These are phyloP conservation scores for Exophiala sideris DNA, from an alignment of 2,329 filamentous ascomycete species.

Conservation along the genomic window DNA sequence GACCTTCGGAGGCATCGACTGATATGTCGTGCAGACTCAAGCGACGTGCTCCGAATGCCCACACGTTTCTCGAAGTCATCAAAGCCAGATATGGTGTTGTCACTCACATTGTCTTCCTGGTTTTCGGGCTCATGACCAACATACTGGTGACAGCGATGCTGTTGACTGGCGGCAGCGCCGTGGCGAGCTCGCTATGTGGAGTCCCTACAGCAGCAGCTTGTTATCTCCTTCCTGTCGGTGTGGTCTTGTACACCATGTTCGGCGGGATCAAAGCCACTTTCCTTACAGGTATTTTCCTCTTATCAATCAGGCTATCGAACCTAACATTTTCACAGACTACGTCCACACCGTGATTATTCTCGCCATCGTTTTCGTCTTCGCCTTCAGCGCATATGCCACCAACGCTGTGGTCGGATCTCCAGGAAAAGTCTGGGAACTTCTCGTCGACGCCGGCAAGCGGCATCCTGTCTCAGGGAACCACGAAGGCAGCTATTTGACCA, in stretches of 20 bases:
- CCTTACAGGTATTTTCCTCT: slow-evolving; percentile 54
- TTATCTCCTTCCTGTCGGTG: slow-evolving; percentile 76
- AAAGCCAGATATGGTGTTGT: slow-evolving; percentile 70
- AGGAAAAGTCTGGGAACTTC: slow-evolving; percentile 70
- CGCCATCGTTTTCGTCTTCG: slow-evolving; percentile 80
- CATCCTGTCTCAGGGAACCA: slow-evolving; percentile 80
- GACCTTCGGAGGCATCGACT: slow-evolving; percentile 54
- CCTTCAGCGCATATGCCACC: slow-evolving; percentile 76
- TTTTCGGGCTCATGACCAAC: slow-evolving; percentile 80
- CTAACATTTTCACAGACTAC: slow-evolving; percentile 64
- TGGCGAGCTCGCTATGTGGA: slow-evolving; percentile 67
- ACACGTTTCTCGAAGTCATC: slow-evolving; percentile 80
- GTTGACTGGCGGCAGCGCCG: slow-evolving; percentile 76
- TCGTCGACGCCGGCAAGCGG: slow-evolving; percentile 62
- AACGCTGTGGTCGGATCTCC: slow-evolving; percentile 71
- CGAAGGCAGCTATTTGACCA: slow-evolving; percentile 79
- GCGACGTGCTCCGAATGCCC: slow-evolving; percentile 79
- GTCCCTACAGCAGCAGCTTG: slow-evolving; percentile 77
- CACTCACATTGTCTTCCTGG: slow-evolving; percentile 74
- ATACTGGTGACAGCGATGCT: slow-evolving; percentile 87
- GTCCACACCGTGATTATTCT: slow-evolving; percentile 76
- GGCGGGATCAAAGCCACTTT: slow-evolving; percentile 85
- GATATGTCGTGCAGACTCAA: slow-evolving; percentile 61
- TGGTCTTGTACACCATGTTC: slow-evolving; percentile 62
- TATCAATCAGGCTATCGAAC: too few species aligned